A percentile compares a stretch with the other conserved stretches of the same genome.
phyloP scores from a whole-genome alignment of 2,329 filamentous ascomycete genomes.

The Calonectria naviculata region DNA sequence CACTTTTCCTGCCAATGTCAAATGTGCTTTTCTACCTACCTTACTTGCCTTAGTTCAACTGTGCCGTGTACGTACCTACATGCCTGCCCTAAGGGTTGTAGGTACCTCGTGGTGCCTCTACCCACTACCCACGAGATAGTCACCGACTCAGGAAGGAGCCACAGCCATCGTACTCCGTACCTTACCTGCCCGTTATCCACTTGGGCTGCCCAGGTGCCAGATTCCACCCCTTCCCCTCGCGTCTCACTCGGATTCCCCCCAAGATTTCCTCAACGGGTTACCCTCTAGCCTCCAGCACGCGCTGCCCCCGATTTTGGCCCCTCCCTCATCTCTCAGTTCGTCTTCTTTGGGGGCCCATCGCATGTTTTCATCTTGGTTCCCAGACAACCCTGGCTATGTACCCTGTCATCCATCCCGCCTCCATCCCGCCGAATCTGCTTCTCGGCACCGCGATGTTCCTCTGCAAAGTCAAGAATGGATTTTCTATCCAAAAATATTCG shows the following conservation, averaged over 20 bases:
- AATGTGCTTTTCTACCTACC: conserved; percentile 5
- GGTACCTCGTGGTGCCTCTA: not conserved
- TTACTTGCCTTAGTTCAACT: conserved; percentile 3
- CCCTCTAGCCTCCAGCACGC: not conserved
- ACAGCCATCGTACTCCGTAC: not conserved
- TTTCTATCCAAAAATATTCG: not conserved
- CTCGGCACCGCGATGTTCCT: conserved; percentile 18
- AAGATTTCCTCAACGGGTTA: conserved; percentile 6
- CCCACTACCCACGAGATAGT: conserved; percentile 4
- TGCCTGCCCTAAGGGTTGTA: conserved; percentile 3
- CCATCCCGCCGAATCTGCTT: conserved; percentile 2
- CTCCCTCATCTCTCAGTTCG: conserved; percentile 20
- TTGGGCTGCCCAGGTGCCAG: conserved; percentile 3
- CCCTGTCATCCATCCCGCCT: conserved; percentile 4
- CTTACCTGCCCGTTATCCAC: conserved; percentile 9
- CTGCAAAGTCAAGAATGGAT: conserved; percentile 1
- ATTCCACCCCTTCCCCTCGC: conserved; percentile 1
- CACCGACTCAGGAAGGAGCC: conserved; percentile 4
- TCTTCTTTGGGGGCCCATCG: not conserved
- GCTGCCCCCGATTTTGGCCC: conserved; percentile 14
- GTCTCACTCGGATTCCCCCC: conserved; percentile 9
- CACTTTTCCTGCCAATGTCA: conserved; percentile 15
- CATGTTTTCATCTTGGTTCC: conserved; percentile 6
- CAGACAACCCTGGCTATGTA: not conserved
- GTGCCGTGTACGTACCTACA: conserved; percentile 6